phyloP scores from a whole-genome alignment of 139 green algal species.

The Chlorella vulgaris region DNA sequence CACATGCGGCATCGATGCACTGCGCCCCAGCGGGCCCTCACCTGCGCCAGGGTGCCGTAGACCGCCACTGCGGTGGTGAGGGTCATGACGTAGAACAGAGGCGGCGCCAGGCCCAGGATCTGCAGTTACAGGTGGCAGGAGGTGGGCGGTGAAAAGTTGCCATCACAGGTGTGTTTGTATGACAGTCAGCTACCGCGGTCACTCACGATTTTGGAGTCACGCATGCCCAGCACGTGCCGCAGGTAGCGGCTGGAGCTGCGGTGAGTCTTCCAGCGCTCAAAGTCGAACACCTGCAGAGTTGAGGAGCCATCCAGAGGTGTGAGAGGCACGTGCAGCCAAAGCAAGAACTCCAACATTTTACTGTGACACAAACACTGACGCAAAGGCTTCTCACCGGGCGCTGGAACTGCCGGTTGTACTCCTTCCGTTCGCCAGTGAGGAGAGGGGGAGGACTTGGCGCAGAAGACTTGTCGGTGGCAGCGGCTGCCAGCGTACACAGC shows the following conservation, averaged over 20 bases:
- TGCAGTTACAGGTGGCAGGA: neutral
- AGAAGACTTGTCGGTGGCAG: neutral
- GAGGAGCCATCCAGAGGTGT: neutral
- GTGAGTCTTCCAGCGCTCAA: conserved; percentile 28
- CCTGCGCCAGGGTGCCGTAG: neutral
- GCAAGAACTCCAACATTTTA: too few relatives aligned
- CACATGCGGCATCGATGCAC: too few relatives aligned
- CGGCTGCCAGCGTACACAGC: neutral
- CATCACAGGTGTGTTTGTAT: neutral
- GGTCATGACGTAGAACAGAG: neutral
- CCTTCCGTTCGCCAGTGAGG: neutral
- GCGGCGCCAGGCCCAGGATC: neutral
- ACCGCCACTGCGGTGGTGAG: neutral
- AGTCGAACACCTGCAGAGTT: conserved; percentile 26
- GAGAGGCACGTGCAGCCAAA: too few relatives aligned
- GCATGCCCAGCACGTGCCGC: conserved; percentile 24
- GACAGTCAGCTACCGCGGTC: neutral
- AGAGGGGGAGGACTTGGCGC: neutral
- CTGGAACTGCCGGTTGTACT: conserved; percentile 1
- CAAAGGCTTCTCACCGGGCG: too few relatives aligned
- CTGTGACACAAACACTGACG: too few relatives aligned
- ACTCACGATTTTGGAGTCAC: conserved; percentile 23
- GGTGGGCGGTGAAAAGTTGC: neutral
- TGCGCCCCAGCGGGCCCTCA: too few relatives aligned
- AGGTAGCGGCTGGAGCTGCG: conserved; percentile 26